Base-by-base conservation (phyloP, 805 yeast genomes). In the Kurtzmaniella cleridarum region DNA sequence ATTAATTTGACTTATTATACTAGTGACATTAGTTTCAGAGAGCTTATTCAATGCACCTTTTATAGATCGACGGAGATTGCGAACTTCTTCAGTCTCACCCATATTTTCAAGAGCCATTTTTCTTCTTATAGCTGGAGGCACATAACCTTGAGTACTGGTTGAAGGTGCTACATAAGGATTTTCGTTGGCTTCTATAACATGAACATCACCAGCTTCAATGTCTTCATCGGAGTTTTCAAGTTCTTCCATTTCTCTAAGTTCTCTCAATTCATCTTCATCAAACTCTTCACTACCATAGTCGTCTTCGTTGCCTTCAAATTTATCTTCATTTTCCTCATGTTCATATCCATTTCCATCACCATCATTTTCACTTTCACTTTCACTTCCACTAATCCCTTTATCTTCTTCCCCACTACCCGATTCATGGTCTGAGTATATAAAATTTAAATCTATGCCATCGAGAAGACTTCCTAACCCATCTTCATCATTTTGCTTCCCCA, bases 91-190 rank as follows among this genome's bases (percentile, higher is more conserved):
- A 1, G 71, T 59, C 2, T 64, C 68, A 3, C 52, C 60, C 0
- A 48, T 50, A 3, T 53, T 52, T 35, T 69, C 73, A 42, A 73
- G 44, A 0, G 70, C 71, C 54, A 66, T 50, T 49, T 70, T 73
- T 33, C 76, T 71, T 42, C 98, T 74, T 41, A 84, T 59, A 0
- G 95, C 89, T 0, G 98, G 98, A 1, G 98, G 98, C 12, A 91
- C 65, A 54, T 93, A 91, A 44, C 75, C 57, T 13, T 46, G 69
- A 1, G 69, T 64, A 0, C 58, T 39, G 2, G 30, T 42, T 3
- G 36, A 64, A 9, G 88, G 85, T 0, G 89, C 84, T 30, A 79
- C 75, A 51, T 81, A 85, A 4, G 95, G 95, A 48, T 87, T 87
- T 54, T 85, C 95, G 34, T 64, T 69, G 32, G 38, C 42, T 11